phyloP scores from a whole-genome alignment of 1,284 basidiomycete genomes.

The Meripilus lineatus region DNA sequence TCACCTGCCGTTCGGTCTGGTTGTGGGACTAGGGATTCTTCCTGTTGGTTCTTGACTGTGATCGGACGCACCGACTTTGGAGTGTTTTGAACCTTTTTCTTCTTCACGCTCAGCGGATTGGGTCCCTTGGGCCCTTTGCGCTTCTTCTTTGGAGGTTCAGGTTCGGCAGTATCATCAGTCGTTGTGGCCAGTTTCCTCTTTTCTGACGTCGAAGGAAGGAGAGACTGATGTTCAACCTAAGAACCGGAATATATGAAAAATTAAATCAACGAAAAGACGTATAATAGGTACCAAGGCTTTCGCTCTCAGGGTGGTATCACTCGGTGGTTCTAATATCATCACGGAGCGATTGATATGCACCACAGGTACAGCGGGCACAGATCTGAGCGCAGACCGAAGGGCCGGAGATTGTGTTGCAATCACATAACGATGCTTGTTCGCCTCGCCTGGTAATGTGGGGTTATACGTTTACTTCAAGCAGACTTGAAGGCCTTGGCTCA shows the following conservation, averaged over 20 bases:
- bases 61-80: no score
- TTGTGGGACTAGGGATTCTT: slow-evolving; percentile 5
- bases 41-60: no score
- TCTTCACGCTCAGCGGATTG: slow-evolving; percentile 92
- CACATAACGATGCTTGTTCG: slow-evolving; percentile 89
- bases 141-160: slow-evolving; percentile 48
- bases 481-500: no score
- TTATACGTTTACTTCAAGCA: neutral
- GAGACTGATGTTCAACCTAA: slow-evolving; percentile 53
- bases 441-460: slow-evolving; percentile 50
- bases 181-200: slow-evolving; percentile 33
- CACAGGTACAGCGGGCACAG: slow-evolving; percentile 78
- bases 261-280: neutral
- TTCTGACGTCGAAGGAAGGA: slow-evolving; percentile 44
- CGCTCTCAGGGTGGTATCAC: slow-evolving; percentile 63
- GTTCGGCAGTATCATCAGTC: slow-evolving; percentile 18
- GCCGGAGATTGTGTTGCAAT: slow-evolving; percentile 75
- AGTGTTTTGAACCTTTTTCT: slow-evolving; percentile 50
- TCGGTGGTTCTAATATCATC: slow-evolving; percentile 86
- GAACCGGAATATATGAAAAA: slow-evolving; percentile 6
- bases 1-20: slow-evolving; percentile 12
- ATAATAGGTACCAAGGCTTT: slow-evolving; percentile 55
- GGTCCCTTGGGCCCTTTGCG: slow-evolving; percentile 78
- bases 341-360: slow-evolving; percentile 88
- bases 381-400: slow-evolving; percentile 61